Evolutionary conservation across 129 eudicot genomes (phyloP).

Genomic region (Silybum marianum): DNA sequence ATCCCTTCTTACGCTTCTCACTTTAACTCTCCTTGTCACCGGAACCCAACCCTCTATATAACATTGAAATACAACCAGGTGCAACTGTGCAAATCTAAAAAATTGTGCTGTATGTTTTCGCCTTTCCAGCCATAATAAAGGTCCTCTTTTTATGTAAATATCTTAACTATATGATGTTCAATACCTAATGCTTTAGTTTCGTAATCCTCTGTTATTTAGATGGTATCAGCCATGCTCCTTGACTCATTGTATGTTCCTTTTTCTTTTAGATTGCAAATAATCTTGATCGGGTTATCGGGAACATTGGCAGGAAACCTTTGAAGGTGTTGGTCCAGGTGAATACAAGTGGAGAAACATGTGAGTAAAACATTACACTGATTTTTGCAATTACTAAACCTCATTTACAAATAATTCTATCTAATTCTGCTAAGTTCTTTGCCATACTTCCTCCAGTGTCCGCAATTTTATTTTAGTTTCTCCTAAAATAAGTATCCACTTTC

Average conservation of each 20-base stretch:
- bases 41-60: not conserved
- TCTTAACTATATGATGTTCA: not conserved
- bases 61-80: not conserved
- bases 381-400: not conserved
- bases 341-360: slow-evolving; percentile 96
- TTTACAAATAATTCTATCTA: not conserved
- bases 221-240: not conserved
- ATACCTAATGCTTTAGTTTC: not conserved
- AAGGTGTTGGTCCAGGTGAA: slow-evolving; percentile 92
- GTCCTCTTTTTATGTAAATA: not conserved
- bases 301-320: slow-evolving; percentile 87
- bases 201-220: not conserved
- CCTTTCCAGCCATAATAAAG: not conserved
- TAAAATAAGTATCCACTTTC: not conserved
- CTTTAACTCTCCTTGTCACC: no score
- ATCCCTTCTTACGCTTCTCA: no score
- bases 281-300: slow-evolving; percentile 79
- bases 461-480: no score
- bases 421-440: not conserved
- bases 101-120: not conserved
- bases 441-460: not conserved
- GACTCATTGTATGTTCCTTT: slow-evolving; percentile 11
- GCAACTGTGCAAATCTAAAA: not conserved
- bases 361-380: slow-evolving; percentile 29
- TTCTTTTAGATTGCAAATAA: slow-evolving; percentile 71